Evolutionary conservation across 768 basidiomycete genomes (phyloP), one percentile per base, ranked within the genome.

Genomic region (Pulveroboletus ravenelii): DNA sequence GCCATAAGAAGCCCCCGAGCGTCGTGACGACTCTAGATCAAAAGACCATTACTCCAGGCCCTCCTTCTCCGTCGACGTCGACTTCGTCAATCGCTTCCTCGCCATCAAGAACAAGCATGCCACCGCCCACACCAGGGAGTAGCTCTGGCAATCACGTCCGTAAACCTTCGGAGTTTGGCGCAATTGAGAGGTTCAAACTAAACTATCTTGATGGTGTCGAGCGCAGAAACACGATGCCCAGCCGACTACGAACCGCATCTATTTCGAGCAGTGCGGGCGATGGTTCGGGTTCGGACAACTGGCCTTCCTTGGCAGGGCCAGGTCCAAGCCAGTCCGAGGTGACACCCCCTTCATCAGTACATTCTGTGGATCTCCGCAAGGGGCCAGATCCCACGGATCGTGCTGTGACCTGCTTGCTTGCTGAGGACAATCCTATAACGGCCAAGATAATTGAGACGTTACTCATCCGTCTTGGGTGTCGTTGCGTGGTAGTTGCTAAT

Each of bases 351-450:
- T 90, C 89, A 27, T 91, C 89, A 13, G 84, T 91, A n/a, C 82
- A 84, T 57, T 90, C 90, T 1, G 85, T 88, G 56, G 89, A 92
- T 61, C 65, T 90, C 66, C 79, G 80, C 65, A 82, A 82, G 69
- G 84, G 79, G 1, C 84, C 84, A 5, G 89, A 91, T 64, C 83
- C 80, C n/a, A 78, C 69, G 50, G 93, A 94, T 64, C 82, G 91
- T 36, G 85, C 87, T n/a, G 85, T 98, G 47, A 96, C 93, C 36
- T 93, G 92, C 62, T 68, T 99, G 25, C 78, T 99, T 32, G 96
- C 95, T 1, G 96, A 98, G 67, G 93, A 98, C 61, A 98, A 99
- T 62, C 96, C 96, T 2, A 97, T 98, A 56, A 95, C 93, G 0
- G 89, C 90, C 30, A 97, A 98, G 74, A 97, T 99, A 43, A 85